Evolutionary conservation across 805 yeast genomes (phyloP), one percentile per base, ranked within the genome.

Genomic region (Diddensiella caesifluorescens): DNA sequence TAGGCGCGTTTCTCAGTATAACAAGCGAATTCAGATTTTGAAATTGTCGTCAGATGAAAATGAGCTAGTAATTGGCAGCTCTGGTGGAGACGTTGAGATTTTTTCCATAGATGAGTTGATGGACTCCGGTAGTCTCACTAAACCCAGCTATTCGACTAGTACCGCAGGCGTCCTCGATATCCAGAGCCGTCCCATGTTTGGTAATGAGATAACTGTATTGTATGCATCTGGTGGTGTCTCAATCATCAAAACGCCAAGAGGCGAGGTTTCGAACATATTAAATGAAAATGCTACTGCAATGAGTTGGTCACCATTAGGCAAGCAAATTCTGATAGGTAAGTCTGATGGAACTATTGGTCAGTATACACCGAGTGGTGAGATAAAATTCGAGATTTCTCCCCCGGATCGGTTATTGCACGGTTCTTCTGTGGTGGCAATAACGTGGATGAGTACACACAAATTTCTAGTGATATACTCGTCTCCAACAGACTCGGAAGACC

Each of bases 281-380:
- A 34, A 44, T 4, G 38, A 21, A 3, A 28, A 46, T 15, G 45
- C 43, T 20, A 35, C 44, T 4, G 42, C 50, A 3, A 27, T 47
- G 6, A 29, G 43, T n/a, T 60, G 61, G 62, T 50, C 62, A 3
- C 47, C 45, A 3, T 40, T 48, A 22, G 64, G 64, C 18, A 43
- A 49, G 26, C 47, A 46, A 26, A n/a, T 58, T 26, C 42, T 52
- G 3, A 44, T 44, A 4, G 61, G 58, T 12, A 23, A 33, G 4
- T 20, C 21, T 1, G 46, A 48, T 16, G 59, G 61, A 10, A 16
- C 43, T 4, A 38, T 57, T 21, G 12, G 19, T 20, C 48, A 44
- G 27, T 41, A 42, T 18, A 28, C 45, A 4, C 35, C 50, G 3
- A 33, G 29, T 10, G 57, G 60, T 1, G 28, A 38, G 5, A 13